These are phyloP conservation scores for Chaetomiaceae sp. DNA, from an alignment of 2,329 filamentous ascomycete species.

Conservation along the genomic window DNA sequence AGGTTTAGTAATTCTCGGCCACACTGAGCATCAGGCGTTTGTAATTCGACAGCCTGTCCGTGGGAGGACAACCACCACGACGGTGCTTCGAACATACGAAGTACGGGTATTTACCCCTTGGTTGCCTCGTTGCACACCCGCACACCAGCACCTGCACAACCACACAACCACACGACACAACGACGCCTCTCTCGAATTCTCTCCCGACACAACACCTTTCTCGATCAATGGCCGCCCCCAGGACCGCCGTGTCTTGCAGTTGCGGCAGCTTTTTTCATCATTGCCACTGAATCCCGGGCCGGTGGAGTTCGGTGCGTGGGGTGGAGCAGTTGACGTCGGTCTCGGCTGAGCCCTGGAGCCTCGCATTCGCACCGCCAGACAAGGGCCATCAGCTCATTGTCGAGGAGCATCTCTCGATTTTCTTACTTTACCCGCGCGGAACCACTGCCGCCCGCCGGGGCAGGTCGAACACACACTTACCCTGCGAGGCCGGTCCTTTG, in stretches of 20 bases:
- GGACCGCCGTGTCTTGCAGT: background rate
- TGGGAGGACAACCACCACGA: no score
- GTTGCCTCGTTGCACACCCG: no score
- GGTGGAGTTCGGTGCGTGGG: background rate
- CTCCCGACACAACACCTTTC: background rate
- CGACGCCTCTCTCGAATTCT: no score
- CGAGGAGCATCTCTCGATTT: background rate
- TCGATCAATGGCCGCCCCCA: background rate
- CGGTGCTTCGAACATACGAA: no score
- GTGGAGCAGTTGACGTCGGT: background rate
- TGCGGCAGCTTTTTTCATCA: background rate
- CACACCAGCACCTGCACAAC: no score
- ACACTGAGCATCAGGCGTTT: no score
- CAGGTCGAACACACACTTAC: background rate
- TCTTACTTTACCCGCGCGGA: background rate
- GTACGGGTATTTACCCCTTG: no score
- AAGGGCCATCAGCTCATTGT: background rate
- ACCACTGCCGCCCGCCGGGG: background rate
- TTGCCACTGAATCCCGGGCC: background rate
- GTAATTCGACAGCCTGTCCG: no score
- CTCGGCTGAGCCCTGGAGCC: no score
- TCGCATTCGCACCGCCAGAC: background rate
- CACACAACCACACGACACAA: no score
- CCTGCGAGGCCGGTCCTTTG: constrained; percentile 12
- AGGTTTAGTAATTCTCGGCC: background rate